phyloP scores from a whole-genome alignment of 805 yeast genomes.

The Metschnikowia gelsemii region DNA sequence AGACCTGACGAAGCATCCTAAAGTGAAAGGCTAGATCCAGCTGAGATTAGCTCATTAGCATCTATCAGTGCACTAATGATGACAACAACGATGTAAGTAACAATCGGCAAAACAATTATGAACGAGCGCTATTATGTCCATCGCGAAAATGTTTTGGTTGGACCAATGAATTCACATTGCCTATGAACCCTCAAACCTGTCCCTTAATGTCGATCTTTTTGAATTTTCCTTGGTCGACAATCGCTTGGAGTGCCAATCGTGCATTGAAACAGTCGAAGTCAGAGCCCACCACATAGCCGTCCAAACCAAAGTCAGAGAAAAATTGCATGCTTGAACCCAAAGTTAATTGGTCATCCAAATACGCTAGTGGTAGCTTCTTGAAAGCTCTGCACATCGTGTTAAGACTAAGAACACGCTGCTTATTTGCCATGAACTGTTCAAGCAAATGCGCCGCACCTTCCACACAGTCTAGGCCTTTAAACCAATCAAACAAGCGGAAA shows the following conservation, averaged over 20 bases:
- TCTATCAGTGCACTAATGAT: no score
- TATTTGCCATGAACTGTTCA: conserved; percentile 17
- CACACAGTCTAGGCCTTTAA: conserved; percentile 4
- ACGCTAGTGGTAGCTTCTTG: conserved; percentile 14
- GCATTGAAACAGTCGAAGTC: conserved; percentile 35
- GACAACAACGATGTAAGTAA: no score
- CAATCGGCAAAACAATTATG: no score
- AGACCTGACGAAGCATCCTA: no score
- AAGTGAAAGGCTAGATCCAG: no score
- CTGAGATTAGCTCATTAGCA: no score
- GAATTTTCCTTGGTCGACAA: conserved; percentile 38
- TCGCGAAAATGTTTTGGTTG: no score
- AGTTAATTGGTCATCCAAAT: conserved; percentile 11
- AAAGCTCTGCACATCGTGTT: conserved; percentile 21
- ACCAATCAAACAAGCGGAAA: conserved; percentile 25
- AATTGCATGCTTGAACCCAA: conserved; percentile 7
- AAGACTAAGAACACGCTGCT: conserved; percentile 19
- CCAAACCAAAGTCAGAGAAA: conserved; percentile 34
- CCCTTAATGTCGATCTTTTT: conserved; percentile 86
- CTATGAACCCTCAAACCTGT: conserved; percentile 48
- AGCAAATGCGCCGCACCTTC: conserved; percentile 18
- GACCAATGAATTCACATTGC: no score
- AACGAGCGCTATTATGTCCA: no score
- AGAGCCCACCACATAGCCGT: conserved; percentile 21
- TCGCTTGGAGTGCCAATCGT: conserved; percentile 35